Percentiles rank a stretch among this genome's conserved stretches.
Conservation (phyloP, 345 rosid genomes). For the Populus ilicifolia region DNA sequence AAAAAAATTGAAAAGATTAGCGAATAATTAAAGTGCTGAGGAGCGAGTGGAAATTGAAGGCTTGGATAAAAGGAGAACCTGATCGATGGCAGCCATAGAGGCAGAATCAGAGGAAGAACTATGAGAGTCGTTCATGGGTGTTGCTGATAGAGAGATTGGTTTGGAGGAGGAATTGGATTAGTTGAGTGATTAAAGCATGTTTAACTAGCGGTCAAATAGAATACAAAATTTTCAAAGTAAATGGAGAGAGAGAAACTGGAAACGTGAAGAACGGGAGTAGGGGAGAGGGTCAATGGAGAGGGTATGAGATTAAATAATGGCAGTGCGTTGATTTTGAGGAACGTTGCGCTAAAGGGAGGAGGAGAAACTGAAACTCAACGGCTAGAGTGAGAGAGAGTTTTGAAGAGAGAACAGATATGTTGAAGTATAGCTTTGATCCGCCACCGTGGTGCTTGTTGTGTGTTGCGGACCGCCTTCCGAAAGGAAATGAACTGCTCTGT, state of each 20-base stretch:
- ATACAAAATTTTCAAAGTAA: background rate
- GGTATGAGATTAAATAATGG: background rate
- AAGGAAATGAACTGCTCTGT: background rate
- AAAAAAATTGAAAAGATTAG: background rate
- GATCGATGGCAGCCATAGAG: slow-evolving; percentile 57
- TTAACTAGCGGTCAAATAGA: background rate
- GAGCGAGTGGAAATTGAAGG: background rate
- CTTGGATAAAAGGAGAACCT: slow-evolving; percentile 37
- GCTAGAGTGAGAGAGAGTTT: slow-evolving; percentile 2
- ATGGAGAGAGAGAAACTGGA: background rate
- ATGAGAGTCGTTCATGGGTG: slow-evolving; percentile 69
- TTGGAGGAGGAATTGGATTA: background rate
- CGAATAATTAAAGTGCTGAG: background rate
- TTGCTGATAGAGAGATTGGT: background rate
- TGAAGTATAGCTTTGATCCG: background rate
- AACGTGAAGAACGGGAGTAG: background rate
- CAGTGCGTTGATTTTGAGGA: background rate
- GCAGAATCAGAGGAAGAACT: slow-evolving; percentile 55
- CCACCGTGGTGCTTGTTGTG: background rate
- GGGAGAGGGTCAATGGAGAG: background rate
- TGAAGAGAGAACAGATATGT: background rate
- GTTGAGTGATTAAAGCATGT: slow-evolving; percentile 7
- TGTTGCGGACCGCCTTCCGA: background rate
- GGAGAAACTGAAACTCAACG: slow-evolving; percentile 18
- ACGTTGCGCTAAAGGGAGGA: slow-evolving; percentile 4